Conservation (phyloP, 1,139 yeast genomes). For the Trichomonascaceae sp. region DNA sequence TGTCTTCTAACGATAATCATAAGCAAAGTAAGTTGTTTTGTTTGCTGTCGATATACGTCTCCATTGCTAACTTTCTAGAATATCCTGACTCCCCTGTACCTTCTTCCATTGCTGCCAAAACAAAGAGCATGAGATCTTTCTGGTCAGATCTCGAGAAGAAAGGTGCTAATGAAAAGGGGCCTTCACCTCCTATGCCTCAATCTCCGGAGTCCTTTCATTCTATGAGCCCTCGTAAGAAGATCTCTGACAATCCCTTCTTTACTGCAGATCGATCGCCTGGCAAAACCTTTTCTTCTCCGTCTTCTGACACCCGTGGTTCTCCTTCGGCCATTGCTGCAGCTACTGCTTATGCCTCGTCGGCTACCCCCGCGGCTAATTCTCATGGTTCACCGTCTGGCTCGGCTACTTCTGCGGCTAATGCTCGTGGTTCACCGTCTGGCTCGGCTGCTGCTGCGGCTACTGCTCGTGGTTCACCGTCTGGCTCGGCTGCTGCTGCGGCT, state of each 20-base stretch:
- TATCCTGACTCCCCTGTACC: conserved; percentile 6
- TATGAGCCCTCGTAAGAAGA: background rate
- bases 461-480: background rate
- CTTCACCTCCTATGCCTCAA: conserved; percentile 14
- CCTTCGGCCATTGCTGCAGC: background rate
- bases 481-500: background rate
- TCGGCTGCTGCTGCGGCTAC: background rate
- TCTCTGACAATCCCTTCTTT: background rate
- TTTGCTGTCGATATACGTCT: background rate
- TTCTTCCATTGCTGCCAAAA: conserved; percentile 16
- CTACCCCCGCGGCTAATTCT: background rate
- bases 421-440: background rate
- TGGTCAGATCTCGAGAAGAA: conserved; percentile 29
- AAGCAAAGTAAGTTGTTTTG: background rate
- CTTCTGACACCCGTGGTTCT: background rate
- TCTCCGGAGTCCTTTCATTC: conserved; percentile 9
- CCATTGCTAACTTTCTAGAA: background rate
- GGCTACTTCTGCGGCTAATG: background rate
- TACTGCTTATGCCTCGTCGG: background rate
- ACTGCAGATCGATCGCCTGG: background rate
- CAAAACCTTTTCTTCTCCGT: background rate
- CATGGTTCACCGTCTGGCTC: background rate
- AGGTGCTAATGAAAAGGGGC: conserved; percentile 9
- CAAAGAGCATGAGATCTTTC: conserved; percentile 26
- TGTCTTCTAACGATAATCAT: background rate